Conservation (phyloP, 164 flowering plant genomes). For the Stephania japonica region DNA sequence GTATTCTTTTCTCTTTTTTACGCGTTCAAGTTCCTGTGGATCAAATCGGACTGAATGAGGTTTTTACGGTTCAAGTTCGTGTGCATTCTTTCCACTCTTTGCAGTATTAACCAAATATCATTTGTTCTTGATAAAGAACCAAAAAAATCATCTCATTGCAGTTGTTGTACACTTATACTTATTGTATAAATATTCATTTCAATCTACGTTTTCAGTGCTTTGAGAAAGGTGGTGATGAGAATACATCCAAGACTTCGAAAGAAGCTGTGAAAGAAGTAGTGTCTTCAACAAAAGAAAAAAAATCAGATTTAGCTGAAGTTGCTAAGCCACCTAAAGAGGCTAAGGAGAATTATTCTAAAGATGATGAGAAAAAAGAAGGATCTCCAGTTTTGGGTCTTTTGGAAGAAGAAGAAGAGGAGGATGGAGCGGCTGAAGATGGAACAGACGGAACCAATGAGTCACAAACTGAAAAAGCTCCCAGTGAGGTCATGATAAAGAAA, state of each 20-base stretch:
- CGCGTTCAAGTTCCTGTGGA: too few species aligned
- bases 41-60: too few species aligned
- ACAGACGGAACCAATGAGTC: constrained; percentile 20
- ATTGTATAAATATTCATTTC: too few species aligned
- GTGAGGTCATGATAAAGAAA: constrained; percentile 42
- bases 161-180: too few species aligned
- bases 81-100: too few species aligned
- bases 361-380: constrained; percentile 43
- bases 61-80: too few species aligned
- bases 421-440: constrained; percentile 26
- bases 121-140: too few species aligned
- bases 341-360: constrained; percentile 27
- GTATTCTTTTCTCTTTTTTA: too few species aligned
- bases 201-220: constrained; percentile 25
- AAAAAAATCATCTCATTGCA: too few species aligned
- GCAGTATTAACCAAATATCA: too few species aligned
- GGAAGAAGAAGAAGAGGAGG: constrained; percentile 22
- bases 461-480: constrained; percentile 24
- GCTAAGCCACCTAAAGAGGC: constrained; percentile 25
- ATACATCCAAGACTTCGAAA: constrained; percentile 17
- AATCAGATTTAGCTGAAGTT: constrained; percentile 22
- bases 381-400: constrained; percentile 61
- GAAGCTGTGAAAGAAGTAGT: constrained; percentile 18
- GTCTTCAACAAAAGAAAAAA: constrained; percentile 17
- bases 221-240: constrained; percentile 25